Evolutionary conservation across 805 yeast genomes (phyloP).

Genomic region (Saturnispora hagleri): DNA sequence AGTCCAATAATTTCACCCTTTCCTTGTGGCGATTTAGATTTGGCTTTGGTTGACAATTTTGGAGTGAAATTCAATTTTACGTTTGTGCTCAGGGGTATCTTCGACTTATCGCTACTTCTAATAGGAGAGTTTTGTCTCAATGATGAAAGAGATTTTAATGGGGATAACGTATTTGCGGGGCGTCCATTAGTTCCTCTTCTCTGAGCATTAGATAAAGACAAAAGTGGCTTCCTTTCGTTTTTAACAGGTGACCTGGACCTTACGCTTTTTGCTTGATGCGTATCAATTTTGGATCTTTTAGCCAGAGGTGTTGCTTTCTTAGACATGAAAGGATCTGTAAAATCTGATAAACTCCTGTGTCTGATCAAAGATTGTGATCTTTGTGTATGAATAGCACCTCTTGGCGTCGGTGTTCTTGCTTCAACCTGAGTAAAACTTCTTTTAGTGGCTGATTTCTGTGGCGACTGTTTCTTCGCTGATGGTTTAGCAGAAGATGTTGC

Average conservation of each 20-base stretch:
- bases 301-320: neutral
- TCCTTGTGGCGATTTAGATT: neutral
- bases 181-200: neutral
- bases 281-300: neutral
- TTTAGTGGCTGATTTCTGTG: neutral
- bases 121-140: neutral
- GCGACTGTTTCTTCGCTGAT: neutral
- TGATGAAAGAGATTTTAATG: neutral
- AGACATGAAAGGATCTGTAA: constrained; percentile 5
- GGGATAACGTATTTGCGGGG: neutral
- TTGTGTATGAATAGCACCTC: neutral
- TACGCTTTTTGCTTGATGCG: neutral
- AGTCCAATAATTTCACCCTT: neutral
- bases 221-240: neutral
- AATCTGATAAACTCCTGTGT: neutral
- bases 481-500: constrained; percentile 4
- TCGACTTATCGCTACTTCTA: neutral
- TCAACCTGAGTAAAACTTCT: neutral
- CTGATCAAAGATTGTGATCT: constrained; percentile 1
- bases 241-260: neutral
- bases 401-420: constrained; percentile 2
- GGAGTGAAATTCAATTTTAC: neutral
- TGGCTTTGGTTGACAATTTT: neutral
- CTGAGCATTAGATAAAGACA: neutral
- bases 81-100: neutral